Evolutionary conservation across 2,329 filamentous ascomycete genomes (phyloP).

Genomic region (Ascochyta clinopodiicola): DNA sequence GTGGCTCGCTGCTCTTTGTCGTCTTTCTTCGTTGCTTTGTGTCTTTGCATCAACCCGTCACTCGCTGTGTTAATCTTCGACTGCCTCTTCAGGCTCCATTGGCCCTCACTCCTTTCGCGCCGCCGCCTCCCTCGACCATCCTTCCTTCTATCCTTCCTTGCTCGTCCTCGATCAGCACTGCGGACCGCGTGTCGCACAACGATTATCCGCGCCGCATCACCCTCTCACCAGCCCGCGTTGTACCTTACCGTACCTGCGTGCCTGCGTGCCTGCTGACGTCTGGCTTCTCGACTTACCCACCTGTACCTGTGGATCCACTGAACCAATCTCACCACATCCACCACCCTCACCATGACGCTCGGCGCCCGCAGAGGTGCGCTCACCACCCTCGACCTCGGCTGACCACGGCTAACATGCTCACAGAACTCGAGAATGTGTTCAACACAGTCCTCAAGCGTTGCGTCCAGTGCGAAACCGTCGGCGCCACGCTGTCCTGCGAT

Average conservation of each 20-base stretch:
- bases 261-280: slow-evolving; percentile 7
- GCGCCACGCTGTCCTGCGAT: slow-evolving; percentile 62
- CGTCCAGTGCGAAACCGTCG: slow-evolving; percentile 59
- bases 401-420: slow-evolving; percentile 16
- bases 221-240: slow-evolving; percentile 8
- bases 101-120: slow-evolving; percentile 15
- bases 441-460: slow-evolving; percentile 64
- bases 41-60: slow-evolving; percentile 1
- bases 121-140: slow-evolving; percentile 3
- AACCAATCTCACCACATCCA: slow-evolving; percentile 1
- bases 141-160: slow-evolving; percentile 7
- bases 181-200: slow-evolving; percentile 12
- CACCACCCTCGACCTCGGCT: not conserved
- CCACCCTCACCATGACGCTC: slow-evolving; percentile 14
- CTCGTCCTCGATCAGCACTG: slow-evolving; percentile 5
- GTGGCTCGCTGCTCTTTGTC: slow-evolving; percentile 7
- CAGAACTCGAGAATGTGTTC: slow-evolving; percentile 48
- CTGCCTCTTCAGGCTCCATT: slow-evolving; percentile 16
- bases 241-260: slow-evolving; percentile 4
- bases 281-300: not conserved
- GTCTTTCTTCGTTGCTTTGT: not conserved
- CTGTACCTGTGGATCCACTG: slow-evolving; percentile 4
- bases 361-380: slow-evolving; percentile 16
- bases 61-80: slow-evolving; percentile 12
- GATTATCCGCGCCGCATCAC: not conserved